Percentiles rank a stretch among this genome's conserved stretches.
Conservation (phyloP, 2,329 filamentous ascomycete genomes). For the Penicillium sp. region DNA sequence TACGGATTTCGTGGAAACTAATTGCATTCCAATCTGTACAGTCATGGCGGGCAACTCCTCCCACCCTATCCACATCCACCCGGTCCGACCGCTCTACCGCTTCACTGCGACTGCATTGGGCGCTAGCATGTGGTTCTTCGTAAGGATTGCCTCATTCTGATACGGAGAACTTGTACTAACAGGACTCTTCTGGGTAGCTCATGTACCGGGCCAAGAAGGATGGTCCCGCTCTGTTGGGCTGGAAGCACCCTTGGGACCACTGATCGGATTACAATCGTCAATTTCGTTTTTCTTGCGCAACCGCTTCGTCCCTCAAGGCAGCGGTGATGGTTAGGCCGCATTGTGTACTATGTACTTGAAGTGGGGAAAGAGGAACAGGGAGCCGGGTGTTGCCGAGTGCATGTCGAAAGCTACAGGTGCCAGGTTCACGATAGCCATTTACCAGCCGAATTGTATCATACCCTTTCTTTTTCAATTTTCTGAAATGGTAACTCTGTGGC, state of each 20-base stretch:
- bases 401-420: neutral
- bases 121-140: slow-evolving; percentile 99
- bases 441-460: slow-evolving; percentile 25
- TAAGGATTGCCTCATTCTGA: slow-evolving; percentile 42
- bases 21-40: slow-evolving; percentile 9
- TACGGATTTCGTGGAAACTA: neutral
- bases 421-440: slow-evolving; percentile 5
- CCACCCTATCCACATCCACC: slow-evolving; percentile 54
- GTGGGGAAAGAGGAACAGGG: neutral
- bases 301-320: neutral
- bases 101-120: slow-evolving; percentile 82
- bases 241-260: slow-evolving; percentile 97
- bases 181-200: slow-evolving; percentile 56
- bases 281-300: slow-evolving; percentile 1
- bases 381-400: neutral
- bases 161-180: slow-evolving; percentile 16
- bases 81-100: slow-evolving; percentile 69
- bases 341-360: slow-evolving; percentile 1
- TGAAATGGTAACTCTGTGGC: neutral
- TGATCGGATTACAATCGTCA: slow-evolving; percentile 44
- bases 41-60: slow-evolving; percentile 38
- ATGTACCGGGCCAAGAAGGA: slow-evolving; percentile 98
- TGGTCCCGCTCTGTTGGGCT: slow-evolving; percentile 82
- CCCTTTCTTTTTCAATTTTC: slow-evolving; percentile 15
- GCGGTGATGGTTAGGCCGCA: neutral